Evolutionary conservation across 2,329 filamentous ascomycete genomes (phyloP).

Genomic region (Corynespora cassiicola): DNA sequence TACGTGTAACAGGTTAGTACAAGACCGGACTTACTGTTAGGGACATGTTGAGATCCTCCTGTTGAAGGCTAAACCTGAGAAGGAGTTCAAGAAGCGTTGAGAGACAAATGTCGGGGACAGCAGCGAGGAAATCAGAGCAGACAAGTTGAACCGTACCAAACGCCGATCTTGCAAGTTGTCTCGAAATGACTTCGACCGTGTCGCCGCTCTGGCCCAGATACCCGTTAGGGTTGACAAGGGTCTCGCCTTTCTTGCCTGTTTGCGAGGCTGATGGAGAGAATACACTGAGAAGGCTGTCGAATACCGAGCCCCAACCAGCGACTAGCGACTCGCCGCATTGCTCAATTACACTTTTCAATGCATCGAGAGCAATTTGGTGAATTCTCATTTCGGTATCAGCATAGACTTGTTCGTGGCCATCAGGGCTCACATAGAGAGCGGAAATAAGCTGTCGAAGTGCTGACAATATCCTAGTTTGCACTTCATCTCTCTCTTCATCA

Average conservation of each 20-base stretch:
- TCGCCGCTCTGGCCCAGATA: not conserved
- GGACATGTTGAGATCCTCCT: conserved; percentile 93
- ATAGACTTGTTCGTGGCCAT: conserved; percentile 63
- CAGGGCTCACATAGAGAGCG: conserved; percentile 60
- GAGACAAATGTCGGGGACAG: conserved; percentile 72
- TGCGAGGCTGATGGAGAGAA: conserved; percentile 55
- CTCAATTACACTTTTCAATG: conserved; percentile 82
- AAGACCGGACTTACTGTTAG: conserved; percentile 69
- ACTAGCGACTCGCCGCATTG: conserved; percentile 84
- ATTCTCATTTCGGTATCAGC: conserved; percentile 76
- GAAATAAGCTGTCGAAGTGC: conserved; percentile 69
- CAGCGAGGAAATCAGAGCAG: conserved; percentile 89
- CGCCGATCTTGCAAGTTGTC: conserved; percentile 80
- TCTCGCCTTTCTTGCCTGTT: not conserved
- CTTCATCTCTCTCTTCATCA: conserved; percentile 51
- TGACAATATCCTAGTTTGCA: conserved; percentile 76
- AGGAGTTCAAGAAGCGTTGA: conserved; percentile 86
- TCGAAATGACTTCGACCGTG: conserved; percentile 59
- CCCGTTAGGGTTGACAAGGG: not conserved
- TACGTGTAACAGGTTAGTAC: conserved; percentile 1
- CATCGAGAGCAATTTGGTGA: conserved; percentile 79
- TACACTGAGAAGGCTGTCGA: conserved; percentile 83
- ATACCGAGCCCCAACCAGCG: conserved; percentile 84
- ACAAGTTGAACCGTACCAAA: conserved; percentile 92
- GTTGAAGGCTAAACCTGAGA: conserved; percentile 86